Percentiles rank a stretch among this genome's conserved stretches.
phyloP scores from a whole-genome alignment of 345 rosid genomes.

The Euphorbia pulcherrima region DNA sequence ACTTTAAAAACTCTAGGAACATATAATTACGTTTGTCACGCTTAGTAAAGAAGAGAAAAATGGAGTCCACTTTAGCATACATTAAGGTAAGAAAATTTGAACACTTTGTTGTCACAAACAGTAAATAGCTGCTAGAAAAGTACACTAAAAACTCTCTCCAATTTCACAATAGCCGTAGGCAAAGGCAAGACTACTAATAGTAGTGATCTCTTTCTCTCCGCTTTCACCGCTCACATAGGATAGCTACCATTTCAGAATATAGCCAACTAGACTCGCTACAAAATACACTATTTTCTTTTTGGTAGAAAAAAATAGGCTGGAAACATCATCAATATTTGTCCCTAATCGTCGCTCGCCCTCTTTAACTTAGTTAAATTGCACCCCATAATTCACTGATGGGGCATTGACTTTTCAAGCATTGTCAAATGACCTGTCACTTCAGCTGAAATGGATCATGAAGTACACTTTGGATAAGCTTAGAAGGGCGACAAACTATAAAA shows the following conservation, averaged over 20 bases:
- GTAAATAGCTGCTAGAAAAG: not conserved
- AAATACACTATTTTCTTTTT: no score
- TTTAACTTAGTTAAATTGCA: no score
- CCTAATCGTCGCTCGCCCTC: no score
- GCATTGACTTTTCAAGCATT: no score
- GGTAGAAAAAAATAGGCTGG: no score
- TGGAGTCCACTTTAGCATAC: not conserved
- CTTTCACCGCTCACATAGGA: conserved; percentile 16
- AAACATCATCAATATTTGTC: no score
- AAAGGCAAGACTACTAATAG: not conserved
- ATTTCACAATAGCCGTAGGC: not conserved
- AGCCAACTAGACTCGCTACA: conserved; percentile 9
- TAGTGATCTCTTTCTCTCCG: conserved; percentile 14
- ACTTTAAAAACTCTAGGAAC: no score
- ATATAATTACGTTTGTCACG: not conserved
- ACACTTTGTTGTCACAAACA: not conserved
- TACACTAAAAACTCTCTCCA: not conserved
- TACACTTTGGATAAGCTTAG: no score
- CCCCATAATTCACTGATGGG: no score
- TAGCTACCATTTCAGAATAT: not conserved
- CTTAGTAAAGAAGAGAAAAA: not conserved
- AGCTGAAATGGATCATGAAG: no score
- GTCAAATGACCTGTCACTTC: no score
- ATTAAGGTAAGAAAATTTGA: conserved; percentile 8
- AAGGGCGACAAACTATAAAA: no score